A percentile compares a stretch with the other conserved stretches of the same genome.
phyloP scores from a whole-genome alignment of 176 grass and related monocot species.

The Phoenix roebelenii region DNA sequence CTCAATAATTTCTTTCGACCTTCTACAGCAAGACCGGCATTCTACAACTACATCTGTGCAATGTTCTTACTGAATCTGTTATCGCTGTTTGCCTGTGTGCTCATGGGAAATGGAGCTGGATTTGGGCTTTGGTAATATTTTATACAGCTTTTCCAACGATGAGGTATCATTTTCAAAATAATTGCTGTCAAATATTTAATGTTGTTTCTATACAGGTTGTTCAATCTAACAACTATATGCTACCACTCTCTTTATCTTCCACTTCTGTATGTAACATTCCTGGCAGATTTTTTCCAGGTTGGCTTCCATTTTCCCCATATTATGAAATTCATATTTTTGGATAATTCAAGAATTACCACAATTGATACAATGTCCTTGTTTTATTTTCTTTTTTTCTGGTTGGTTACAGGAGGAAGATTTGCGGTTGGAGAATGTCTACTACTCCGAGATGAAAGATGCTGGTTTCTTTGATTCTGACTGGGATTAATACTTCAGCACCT shows the following conservation, averaged over 20 bases:
- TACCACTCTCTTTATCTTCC: slow-evolving; percentile 98
- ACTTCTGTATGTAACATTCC: slow-evolving; percentile 79
- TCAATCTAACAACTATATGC: slow-evolving; percentile 68
- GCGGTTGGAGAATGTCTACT: slow-evolving; percentile 92
- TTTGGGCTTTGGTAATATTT: slow-evolving; percentile 81
- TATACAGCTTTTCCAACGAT: slow-evolving; percentile 7
- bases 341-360: background rate
- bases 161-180: slow-evolving; percentile 1
- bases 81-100: slow-evolving; percentile 71
- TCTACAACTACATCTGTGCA: slow-evolving; percentile 82
- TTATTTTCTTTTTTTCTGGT: slow-evolving; percentile 14
- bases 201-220: slow-evolving; percentile 54
- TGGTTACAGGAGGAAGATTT: slow-evolving; percentile 80
- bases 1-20: slow-evolving; percentile 1
- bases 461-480: slow-evolving; percentile 98
- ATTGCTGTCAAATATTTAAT: background rate
- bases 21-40: slow-evolving; percentile 83
- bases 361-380: background rate
- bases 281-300: slow-evolving; percentile 99
- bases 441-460: slow-evolving; percentile 99
- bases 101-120: slow-evolving; percentile 62
- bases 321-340: background rate
- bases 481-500: slow-evolving; percentile 40
- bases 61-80: slow-evolving; percentile 73
- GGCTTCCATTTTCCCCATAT: slow-evolving; percentile 4